A percentile compares a stretch with the other conserved stretches of the same genome.
Conservation (phyloP, 73 alveolate genomes). For the Tetrahymena malaccensis region DNA sequence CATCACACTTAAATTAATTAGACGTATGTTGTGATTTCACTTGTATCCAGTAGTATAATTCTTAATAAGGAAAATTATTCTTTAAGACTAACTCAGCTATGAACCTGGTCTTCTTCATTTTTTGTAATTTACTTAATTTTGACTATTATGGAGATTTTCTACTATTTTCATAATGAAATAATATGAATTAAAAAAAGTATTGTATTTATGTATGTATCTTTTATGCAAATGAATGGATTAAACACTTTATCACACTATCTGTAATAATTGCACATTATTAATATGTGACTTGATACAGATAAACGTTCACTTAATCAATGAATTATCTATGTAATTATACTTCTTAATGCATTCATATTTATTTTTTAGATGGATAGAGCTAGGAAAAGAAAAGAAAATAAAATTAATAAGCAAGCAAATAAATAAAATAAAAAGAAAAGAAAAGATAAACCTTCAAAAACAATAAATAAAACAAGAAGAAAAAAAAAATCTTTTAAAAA, state of each 20-base stretch:
- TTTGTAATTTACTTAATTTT: no score
- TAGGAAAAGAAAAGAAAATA: neutral
- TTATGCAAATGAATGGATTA: neutral
- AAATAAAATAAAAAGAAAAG: neutral
- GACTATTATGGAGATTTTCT: neutral
- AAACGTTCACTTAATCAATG: neutral
- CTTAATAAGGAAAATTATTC: neutral
- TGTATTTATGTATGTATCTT: neutral
- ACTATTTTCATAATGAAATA: neutral
- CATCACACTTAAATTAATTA: neutral
- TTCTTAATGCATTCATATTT: neutral
- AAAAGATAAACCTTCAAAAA: neutral
- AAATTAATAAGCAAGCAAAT: neutral
- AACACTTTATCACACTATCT: neutral
- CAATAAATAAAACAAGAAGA: neutral
- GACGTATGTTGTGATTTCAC: neutral
- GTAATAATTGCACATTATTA: neutral
- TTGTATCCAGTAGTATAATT: neutral
- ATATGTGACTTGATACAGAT: neutral
- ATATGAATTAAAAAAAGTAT: neutral
- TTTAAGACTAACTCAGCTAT: neutral
- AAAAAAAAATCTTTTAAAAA: neutral
- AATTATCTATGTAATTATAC: neutral
- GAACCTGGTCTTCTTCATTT: no score
- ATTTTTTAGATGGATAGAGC: neutral